phyloP scores from a whole-genome alignment of 1,284 basidiomycete genomes.

The Cryptococcus maquisensis region DNA sequence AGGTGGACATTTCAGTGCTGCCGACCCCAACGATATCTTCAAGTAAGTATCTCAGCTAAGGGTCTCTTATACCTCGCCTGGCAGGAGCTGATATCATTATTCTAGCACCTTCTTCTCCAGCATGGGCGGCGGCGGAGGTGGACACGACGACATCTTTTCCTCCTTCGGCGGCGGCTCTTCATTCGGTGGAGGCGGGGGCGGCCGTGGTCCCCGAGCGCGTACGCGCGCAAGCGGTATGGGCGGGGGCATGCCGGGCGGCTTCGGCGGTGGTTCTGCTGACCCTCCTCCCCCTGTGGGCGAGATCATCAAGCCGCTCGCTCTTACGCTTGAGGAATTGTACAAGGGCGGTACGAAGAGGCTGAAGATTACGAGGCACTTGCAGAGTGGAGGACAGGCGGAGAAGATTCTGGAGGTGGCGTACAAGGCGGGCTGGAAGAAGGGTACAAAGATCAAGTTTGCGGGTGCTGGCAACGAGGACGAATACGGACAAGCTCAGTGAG shows the following conservation, averaged over 20 bases:
- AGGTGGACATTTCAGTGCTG: slow-evolving; percentile 56
- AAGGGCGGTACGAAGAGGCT: slow-evolving; percentile 82
- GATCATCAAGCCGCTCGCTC: slow-evolving; percentile 76
- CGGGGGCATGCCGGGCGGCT: slow-evolving; percentile 57
- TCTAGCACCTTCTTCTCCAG: slow-evolving; percentile 63
- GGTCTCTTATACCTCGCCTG: neutral
- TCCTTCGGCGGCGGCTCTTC: slow-evolving; percentile 28
- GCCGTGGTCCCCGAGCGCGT: slow-evolving; percentile 14
- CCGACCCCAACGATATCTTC: slow-evolving; percentile 88
- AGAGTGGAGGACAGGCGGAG: slow-evolving; percentile 73
- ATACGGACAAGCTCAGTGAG: slow-evolving; percentile 66
- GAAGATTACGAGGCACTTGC: slow-evolving; percentile 73
- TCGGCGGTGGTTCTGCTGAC: slow-evolving; percentile 34
- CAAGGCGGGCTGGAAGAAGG: slow-evolving; percentile 63
- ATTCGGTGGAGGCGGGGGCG: slow-evolving; percentile 28
- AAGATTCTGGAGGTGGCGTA: slow-evolving; percentile 88
- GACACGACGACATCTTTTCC: slow-evolving; percentile 35
- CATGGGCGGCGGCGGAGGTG: slow-evolving; percentile 36
- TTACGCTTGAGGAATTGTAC: slow-evolving; percentile 89
- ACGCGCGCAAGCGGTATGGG: slow-evolving; percentile 30
- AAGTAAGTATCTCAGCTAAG: slow-evolving; percentile 57
- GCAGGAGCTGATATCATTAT: slow-evolving; percentile 9
- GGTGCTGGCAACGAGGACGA: slow-evolving; percentile 77
- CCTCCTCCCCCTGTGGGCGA: slow-evolving; percentile 55
- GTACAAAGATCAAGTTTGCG: slow-evolving; percentile 87